A percentile compares a stretch with the other conserved stretches of the same genome.
Evolutionary conservation across 257 asterid species (phyloP).

Genomic region (Salvia hispanica): DNA sequence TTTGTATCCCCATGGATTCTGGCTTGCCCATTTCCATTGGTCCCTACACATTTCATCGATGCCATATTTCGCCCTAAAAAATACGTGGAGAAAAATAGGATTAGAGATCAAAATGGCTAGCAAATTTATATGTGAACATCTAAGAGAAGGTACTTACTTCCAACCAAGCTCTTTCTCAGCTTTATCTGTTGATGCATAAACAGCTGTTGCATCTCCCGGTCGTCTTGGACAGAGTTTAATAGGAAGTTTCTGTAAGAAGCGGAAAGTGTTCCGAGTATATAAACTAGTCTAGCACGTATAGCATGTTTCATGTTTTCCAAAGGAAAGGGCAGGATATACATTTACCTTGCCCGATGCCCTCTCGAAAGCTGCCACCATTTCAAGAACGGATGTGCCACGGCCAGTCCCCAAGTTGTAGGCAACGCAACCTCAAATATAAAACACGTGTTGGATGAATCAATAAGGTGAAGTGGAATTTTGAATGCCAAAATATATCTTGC

Average conservation of each 20-base stretch:
- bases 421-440: constrained; percentile 60
- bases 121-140: too few species aligned
- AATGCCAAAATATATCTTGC: neutral
- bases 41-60: constrained; percentile 93
- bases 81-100: neutral
- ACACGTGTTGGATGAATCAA: constrained; percentile 12
- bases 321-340: neutral
- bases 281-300: neutral
- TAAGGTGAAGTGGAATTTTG: neutral
- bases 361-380: constrained; percentile 87
- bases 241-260: constrained; percentile 62
- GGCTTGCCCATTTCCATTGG: constrained; percentile 96
- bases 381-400: constrained; percentile 86
- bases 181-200: constrained; percentile 82
- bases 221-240: constrained; percentile 83
- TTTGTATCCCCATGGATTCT: constrained; percentile 75
- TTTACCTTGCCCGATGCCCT: constrained; percentile 80
- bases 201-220: constrained; percentile 92
- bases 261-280: constrained; percentile 10
- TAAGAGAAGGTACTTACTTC: constrained; percentile 62
- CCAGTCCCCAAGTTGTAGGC: constrained; percentile 96
- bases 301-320: neutral
- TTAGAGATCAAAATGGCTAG: neutral
- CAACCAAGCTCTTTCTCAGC: constrained; percentile 87
- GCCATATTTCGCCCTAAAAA: constrained; percentile 80